These are phyloP conservation scores for Trypanosoma mega DNA, from an alignment of 208 protist species.

Conservation along the genomic window DNA sequence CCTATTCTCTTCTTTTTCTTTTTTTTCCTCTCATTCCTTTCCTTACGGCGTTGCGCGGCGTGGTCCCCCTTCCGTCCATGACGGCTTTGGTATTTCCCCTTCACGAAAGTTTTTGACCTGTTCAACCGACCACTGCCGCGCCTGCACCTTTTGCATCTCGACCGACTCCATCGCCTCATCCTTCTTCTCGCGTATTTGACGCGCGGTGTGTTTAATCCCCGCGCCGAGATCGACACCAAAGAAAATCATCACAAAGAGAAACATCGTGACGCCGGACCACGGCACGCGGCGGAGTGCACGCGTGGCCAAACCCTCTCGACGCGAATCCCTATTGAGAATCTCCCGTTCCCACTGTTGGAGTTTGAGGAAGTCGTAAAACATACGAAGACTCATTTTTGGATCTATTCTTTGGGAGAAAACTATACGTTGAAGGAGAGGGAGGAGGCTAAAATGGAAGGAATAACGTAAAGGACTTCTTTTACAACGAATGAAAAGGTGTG, in stretches of 20 bases:
- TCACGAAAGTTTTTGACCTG: constrained; percentile 72
- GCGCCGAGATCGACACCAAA: constrained; percentile 81
- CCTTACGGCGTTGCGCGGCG: constrained; percentile 15
- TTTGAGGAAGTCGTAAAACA: constrained; percentile 65
- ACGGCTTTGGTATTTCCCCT: constrained; percentile 72
- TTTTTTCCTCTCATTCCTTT: background rate
- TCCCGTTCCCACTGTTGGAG: constrained; percentile 78
- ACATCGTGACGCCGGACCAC: constrained; percentile 77
- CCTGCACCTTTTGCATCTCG: constrained; percentile 65
- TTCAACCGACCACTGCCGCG: constrained; percentile 77
- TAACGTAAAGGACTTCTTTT: no score
- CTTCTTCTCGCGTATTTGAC: constrained; percentile 75
- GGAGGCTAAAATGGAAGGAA: no score
- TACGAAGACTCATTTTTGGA: constrained; percentile 37
- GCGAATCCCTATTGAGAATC: constrained; percentile 50
- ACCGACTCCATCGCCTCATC: constrained; percentile 57
- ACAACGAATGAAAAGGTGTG: no score
- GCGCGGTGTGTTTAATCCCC: constrained; percentile 73
- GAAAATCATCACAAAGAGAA: constrained; percentile 84
- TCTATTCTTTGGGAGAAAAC: no score
- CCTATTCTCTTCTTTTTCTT: background rate
- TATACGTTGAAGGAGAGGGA: no score
- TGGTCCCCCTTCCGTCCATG: constrained; percentile 61
- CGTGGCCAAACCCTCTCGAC: constrained; percentile 42
- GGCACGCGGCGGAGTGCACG: constrained; percentile 60